phyloP scores from a whole-genome alignment of 1,139 yeast species.

The Candida sanyaensis region DNA sequence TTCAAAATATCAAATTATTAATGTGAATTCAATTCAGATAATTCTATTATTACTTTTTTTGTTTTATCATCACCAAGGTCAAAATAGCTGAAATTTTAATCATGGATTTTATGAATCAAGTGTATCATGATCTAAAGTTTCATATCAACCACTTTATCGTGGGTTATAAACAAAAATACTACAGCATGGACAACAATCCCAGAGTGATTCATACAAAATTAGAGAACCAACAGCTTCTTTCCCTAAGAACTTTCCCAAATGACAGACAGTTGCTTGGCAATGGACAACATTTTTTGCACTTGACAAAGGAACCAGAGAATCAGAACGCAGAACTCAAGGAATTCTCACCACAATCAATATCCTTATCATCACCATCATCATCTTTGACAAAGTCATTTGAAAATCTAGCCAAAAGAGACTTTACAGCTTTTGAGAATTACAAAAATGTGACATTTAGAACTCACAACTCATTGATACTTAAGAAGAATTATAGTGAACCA shows the following conservation, averaged over 20 bases:
- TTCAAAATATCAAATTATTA: not conserved
- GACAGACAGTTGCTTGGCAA: slow-evolving; percentile 22
- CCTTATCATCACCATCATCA: not conserved
- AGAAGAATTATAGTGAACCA: slow-evolving; percentile 4
- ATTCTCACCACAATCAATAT: not conserved
- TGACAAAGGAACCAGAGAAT: slow-evolving; percentile 5
- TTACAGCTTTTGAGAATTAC: not conserved
- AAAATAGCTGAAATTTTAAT: not conserved
- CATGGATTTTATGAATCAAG: slow-evolving; percentile 9
- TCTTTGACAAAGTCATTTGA: not conserved
- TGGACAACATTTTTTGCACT: slow-evolving; percentile 1
- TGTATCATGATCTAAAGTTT: slow-evolving; percentile 25
- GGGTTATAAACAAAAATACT: slow-evolving; percentile 43
- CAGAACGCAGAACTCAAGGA: slow-evolving; percentile 1
- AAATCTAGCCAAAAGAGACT: slow-evolving; percentile 5
- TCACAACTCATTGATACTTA: not conserved
- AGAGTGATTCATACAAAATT: slow-evolving; percentile 41
- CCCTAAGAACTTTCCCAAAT: slow-evolving; percentile 37
- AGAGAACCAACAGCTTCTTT: slow-evolving; percentile 36
- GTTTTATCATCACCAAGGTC: not conserved
- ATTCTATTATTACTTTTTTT: not conserved
- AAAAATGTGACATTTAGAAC: slow-evolving; percentile 1
- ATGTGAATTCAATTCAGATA: not conserved
- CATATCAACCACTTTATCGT: slow-evolving; percentile 33
- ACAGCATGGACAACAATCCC: slow-evolving; percentile 39